Conservation (phyloP, 805 yeast genomes). For the Debaryomyces castellii region DNA sequence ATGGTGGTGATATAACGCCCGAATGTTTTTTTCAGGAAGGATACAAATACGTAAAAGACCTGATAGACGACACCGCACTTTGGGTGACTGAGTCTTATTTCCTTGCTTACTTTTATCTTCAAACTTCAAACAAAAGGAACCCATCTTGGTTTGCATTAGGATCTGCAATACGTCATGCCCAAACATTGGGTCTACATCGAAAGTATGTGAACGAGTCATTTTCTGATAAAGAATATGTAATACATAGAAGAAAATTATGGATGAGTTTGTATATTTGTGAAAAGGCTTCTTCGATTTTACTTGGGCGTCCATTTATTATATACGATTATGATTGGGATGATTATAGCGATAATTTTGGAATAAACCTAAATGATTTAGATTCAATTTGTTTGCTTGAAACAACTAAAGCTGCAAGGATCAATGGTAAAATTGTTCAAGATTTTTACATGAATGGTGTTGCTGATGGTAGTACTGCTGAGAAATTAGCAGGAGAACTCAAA, state of each 20-base stretch:
- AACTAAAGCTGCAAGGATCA: slow-evolving; percentile 25
- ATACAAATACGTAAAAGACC: slow-evolving; percentile 23
- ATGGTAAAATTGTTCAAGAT: slow-evolving; percentile 27
- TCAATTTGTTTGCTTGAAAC: slow-evolving; percentile 25
- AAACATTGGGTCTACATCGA: slow-evolving; percentile 41
- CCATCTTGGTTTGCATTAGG: slow-evolving; percentile 47
- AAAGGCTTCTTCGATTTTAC: slow-evolving; percentile 27
- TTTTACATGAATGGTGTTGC: slow-evolving; percentile 32
- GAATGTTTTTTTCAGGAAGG: slow-evolving; percentile 36
- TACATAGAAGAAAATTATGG: slow-evolving; percentile 34
- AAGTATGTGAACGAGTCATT: slow-evolving; percentile 37
- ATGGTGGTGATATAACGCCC: slow-evolving; percentile 22
- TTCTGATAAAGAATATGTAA: slow-evolving; percentile 21
- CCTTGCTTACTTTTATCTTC: slow-evolving; percentile 40
- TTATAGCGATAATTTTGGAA: slow-evolving; percentile 10
- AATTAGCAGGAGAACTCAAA: slow-evolving; percentile 36
- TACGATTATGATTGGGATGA: slow-evolving; percentile 42
- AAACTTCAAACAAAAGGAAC: slow-evolving; percentile 36
- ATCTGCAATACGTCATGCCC: slow-evolving; percentile 40
- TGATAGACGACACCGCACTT: slow-evolving; percentile 35
- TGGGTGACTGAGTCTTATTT: slow-evolving; percentile 45
- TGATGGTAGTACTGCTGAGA: slow-evolving; percentile 27
- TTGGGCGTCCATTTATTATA: slow-evolving; percentile 39
- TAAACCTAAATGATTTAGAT: slow-evolving; percentile 16
- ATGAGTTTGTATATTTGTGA: slow-evolving; percentile 34